These are phyloP conservation scores for Fusarium clavum DNA, from an alignment of 2,329 filamentous ascomycete species.

Conservation along the genomic window DNA sequence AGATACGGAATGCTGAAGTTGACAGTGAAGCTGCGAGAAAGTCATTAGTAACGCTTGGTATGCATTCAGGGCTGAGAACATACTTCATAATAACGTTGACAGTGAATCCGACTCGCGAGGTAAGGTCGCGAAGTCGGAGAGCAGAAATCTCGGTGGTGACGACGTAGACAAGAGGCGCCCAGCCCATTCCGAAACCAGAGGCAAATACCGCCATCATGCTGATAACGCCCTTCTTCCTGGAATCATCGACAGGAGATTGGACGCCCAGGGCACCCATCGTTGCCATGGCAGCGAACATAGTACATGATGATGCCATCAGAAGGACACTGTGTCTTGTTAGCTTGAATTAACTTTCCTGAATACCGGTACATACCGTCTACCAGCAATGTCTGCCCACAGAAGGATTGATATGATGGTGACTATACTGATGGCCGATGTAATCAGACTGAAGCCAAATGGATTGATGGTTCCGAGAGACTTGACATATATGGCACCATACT, in stretches of 20 bases:
- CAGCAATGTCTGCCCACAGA: conserved; percentile 18
- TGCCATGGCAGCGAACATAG: conserved; percentile 39
- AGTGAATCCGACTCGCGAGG: conserved; percentile 27
- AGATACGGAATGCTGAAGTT: conserved; percentile 42
- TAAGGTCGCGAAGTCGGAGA: conserved; percentile 28
- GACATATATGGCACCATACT: conserved; percentile 40
- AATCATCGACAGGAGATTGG: conserved; percentile 13
- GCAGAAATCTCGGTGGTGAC: conserved; percentile 39
- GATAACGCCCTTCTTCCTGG: conserved; percentile 40
- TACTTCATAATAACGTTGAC: conserved; percentile 37
- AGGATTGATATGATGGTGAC: conserved; percentile 1
- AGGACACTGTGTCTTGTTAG: neutral
- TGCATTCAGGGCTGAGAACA: rapidly evolving
- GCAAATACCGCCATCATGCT: conserved; percentile 45
- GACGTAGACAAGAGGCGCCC: conserved; percentile 32
- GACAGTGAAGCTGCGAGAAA: conserved; percentile 25
- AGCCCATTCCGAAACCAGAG: conserved; percentile 14
- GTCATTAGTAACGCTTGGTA: rapidly evolving
- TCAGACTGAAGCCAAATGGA: conserved; percentile 43
- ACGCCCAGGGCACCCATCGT: conserved; percentile 45
- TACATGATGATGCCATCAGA: conserved; percentile 31
- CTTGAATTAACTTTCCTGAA: rapidly evolving
- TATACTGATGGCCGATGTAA: conserved; percentile 41
- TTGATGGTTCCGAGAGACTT: conserved; percentile 41
- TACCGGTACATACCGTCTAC: neutral